Base-by-base conservation (phyloP, 1,284 basidiomycete species). In the Ustilago crameri region DNA sequence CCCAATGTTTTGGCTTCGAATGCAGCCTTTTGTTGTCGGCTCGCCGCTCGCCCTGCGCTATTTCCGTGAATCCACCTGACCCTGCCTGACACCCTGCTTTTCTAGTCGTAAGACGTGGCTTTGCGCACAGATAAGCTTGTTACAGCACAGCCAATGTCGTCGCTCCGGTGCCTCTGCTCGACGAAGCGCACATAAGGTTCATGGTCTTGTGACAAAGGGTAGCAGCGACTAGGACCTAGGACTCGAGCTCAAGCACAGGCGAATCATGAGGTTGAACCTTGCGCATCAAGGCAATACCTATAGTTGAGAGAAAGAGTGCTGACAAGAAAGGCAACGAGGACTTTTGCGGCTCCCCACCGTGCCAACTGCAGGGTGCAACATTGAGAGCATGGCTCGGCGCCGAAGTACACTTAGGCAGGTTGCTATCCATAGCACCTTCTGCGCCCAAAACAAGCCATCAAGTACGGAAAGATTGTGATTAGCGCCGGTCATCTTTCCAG, bases 61-160 rank as follows among this genome's bases (percentile, higher is more conserved):
- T 24, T 27, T 23, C 14, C 37, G 18, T 37, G 4, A 10, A 10
- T n/a, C 12, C 54, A 50, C 47, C 54, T 57, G 47, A 50, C 54
- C 54, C 32, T 57, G 47, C 47, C 46, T 47, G 30, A 12, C 30
- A 30, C 30, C 9, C 24, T 43, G 47, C 35, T 30, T 44, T 27
- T 32, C 46, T 22, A 38, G 27, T 22, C 35, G 17, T 17, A 43
- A n/a, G 42, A 42, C 44, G 44, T 46, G 34, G 23, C 26, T 45
- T 30, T 34, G 24, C 22, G 40, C 9, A n/a, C n/a, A 51, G 30
- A 34, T 51, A 51, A 43, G 50, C 50, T 24, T 18, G 4, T 18
- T 20, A n/a, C 47, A 23, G 35, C 20, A 10, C 26, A 27, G 15
- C 26, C 34, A 22, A 38, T 17, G 8, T 38, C 37, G 18, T 38